Base-by-base conservation (phyloP, 2,329 filamentous ascomycete genomes). In the Amphichorda felina region DNA sequence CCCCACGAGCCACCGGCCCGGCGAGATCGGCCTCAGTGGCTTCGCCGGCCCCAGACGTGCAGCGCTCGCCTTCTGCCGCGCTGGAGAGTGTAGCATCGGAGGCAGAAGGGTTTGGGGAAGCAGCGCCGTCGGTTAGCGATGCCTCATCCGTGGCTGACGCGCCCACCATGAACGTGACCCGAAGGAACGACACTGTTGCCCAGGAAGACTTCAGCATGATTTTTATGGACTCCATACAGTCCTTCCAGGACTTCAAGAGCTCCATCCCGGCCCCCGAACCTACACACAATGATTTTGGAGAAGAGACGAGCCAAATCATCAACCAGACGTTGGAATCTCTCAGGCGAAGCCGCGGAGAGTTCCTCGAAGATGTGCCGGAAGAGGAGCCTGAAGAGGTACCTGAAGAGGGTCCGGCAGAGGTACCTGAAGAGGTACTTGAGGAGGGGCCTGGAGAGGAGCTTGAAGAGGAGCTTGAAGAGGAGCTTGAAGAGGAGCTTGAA, bases 141-240 rank as follows among this genome's bases (percentile, higher is more conserved):
- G 22, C 24, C 3, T 13, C 18, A 11, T 29, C 30, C 25, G 29
- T 28, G 8, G 27, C 21, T n/a, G 36, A 37, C 19, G 18, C n/a
- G 19, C 28, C 35, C 7, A 15, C 21, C 10, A 15, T 16, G 14
- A 24, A 29, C 21, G 18, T 22, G 4, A 35, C 33, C 8, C 22
- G 19, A 28, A 41, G 36, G 30, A 56, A 59, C 22, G 57, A 70
- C 34, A 68, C 60, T 1, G 59, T 68, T 32, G 58, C 60, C 4
- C 60, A 68, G n/a, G 70, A 75, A 40, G 66, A 68, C 27, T 74
- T 75, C 41, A 75, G 70, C 47, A 74, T 74, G 68, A 75, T 75
- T 38, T 68, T 69, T 22, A 61, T 72, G 40, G 62, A 70, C 31
- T 70, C 68, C 2, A 55, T 75, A 14, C 67, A 65, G 3, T 70